phyloP scores from a whole-genome alignment of 1,139 yeast species.

The Lodderomyces metapsilosis region DNA sequence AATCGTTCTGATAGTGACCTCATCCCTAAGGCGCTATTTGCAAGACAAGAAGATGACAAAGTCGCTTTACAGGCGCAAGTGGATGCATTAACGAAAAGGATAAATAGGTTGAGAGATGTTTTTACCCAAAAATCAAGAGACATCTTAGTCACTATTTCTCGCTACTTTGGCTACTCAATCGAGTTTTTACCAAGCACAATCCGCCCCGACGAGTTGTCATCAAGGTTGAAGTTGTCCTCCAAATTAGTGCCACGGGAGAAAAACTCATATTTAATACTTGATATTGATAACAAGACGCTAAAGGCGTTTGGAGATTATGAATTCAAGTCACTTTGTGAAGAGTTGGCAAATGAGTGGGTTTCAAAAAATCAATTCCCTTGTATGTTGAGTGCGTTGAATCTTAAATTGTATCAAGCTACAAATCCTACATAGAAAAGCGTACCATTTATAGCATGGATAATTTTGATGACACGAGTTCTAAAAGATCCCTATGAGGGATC shows the following conservation, averaged over 20 bases:
- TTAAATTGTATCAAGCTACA: slow-evolving; percentile 53
- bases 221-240: slow-evolving; percentile 61
- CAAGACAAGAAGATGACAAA: slow-evolving; percentile 59
- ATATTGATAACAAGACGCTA: slow-evolving; percentile 34
- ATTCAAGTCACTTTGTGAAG: slow-evolving; percentile 51
- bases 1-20: slow-evolving; percentile 14
- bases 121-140: slow-evolving; percentile 74
- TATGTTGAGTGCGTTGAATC: slow-evolving; percentile 71
- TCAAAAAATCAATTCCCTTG: slow-evolving; percentile 76
- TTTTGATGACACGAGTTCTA: slow-evolving; percentile 24
- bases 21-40: slow-evolving; percentile 65
- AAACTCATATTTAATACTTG: slow-evolving; percentile 36
- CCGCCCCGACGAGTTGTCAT: slow-evolving; percentile 48
- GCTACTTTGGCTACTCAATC: slow-evolving; percentile 69
- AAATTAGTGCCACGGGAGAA: slow-evolving; percentile 36
- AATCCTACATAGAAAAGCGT: neutral
- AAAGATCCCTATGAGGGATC: slow-evolving; percentile 33
- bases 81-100: slow-evolving; percentile 55
- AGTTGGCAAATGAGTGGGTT: slow-evolving; percentile 62
- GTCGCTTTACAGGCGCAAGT: slow-evolving; percentile 47
- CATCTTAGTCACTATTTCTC: slow-evolving; percentile 65
- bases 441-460: neutral
- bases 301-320: slow-evolving; percentile 45
- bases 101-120: slow-evolving; percentile 58
- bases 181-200: slow-evolving; percentile 66